Conservation (phyloP, 768 basidiomycete species). For the Suillus hirtellus region DNA sequence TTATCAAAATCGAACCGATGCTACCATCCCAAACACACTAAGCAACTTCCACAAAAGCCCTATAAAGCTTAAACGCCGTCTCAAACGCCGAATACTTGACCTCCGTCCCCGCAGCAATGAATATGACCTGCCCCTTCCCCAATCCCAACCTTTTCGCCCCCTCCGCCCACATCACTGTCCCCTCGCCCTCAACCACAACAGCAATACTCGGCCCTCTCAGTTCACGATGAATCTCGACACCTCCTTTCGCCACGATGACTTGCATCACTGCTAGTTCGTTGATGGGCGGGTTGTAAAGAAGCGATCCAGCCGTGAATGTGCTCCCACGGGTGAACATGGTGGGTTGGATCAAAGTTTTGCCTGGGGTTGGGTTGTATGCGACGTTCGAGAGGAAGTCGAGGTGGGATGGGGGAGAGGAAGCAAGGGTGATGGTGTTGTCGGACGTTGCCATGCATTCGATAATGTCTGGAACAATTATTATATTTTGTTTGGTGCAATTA, state of each 20-base stretch:
- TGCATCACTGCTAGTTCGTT: conserved; percentile 86
- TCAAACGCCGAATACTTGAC: conserved; percentile 44
- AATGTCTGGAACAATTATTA: conserved; percentile 41
- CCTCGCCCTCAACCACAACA: conserved; percentile 69
- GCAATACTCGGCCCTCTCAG: conserved; percentile 79
- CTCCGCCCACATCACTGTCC: conserved; percentile 48
- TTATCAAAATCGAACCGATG: not conserved
- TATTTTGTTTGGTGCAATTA: not conserved
- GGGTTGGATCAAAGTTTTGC: conserved; percentile 61
- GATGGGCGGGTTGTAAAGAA: conserved; percentile 87
- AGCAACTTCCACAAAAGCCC: conserved; percentile 13
- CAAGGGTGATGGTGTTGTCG: conserved; percentile 61
- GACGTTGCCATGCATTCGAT: conserved; percentile 62
- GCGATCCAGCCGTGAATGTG: conserved; percentile 26
- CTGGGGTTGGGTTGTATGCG: conserved; percentile 70
- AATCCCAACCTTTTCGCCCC: conserved; percentile 27
- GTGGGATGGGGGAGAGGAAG: conserved; percentile 53
- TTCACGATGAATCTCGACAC: conserved; percentile 52
- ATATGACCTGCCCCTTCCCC: conserved; percentile 69
- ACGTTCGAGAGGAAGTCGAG: conserved; percentile 81
- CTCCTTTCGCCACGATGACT: conserved; percentile 44
- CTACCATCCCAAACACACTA: not conserved
- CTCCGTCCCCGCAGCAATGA: conserved; percentile 67
- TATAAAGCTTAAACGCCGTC: conserved; percentile 10
- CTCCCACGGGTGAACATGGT: conserved; percentile 40